Evolutionary conservation across 2,329 filamentous ascomycete genomes (phyloP).

Genomic region (Proliferodiscus dingleyae): DNA sequence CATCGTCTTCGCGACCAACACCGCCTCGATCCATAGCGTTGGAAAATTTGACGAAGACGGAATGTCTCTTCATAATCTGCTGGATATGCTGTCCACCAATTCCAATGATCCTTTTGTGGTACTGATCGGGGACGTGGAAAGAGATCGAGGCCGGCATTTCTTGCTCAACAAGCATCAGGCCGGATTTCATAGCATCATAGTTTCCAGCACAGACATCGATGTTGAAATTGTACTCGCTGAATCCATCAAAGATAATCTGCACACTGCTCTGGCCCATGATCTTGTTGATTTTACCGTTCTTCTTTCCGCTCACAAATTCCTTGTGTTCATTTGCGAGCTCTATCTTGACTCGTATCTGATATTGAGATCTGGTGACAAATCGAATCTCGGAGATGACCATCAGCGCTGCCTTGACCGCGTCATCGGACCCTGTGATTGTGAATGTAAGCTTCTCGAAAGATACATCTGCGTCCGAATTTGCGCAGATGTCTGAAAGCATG

Average conservation of each 20-base stretch:
- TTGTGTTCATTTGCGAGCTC: constrained; percentile 99
- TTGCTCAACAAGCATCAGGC: constrained; percentile 88
- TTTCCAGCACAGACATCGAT: constrained; percentile 92
- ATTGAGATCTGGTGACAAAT: constrained; percentile 80
- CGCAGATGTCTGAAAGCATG: constrained; percentile 95
- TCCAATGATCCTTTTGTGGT: constrained; percentile 98
- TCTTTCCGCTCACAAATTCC: constrained; percentile 98
- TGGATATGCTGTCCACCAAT: constrained; percentile 98
- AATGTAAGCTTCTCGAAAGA: constrained; percentile 94
- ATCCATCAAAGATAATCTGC: constrained; percentile 97
- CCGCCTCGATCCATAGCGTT: constrained; percentile 96
- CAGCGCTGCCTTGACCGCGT: constrained; percentile 92
- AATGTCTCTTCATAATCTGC: constrained; percentile 99
- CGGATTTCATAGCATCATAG: constrained; percentile 92
- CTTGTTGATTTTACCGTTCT: constrained; percentile 99
- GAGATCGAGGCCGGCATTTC: constrained; percentile 99
- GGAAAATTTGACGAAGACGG: constrained; percentile 98
- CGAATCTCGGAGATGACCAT: constrained; percentile 88
- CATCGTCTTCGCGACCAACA: constrained; percentile 91
- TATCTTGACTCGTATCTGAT: constrained; percentile 95
- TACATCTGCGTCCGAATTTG: constrained; percentile 91
- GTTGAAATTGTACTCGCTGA: constrained; percentile 99
- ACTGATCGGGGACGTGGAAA: constrained; percentile 98
- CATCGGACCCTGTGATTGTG: constrained; percentile 90
- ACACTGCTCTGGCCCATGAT: constrained; percentile 99